These are phyloP conservation scores for Spergularia marina DNA, from an alignment of 148 eudicot genomes.

Conservation along the genomic window DNA sequence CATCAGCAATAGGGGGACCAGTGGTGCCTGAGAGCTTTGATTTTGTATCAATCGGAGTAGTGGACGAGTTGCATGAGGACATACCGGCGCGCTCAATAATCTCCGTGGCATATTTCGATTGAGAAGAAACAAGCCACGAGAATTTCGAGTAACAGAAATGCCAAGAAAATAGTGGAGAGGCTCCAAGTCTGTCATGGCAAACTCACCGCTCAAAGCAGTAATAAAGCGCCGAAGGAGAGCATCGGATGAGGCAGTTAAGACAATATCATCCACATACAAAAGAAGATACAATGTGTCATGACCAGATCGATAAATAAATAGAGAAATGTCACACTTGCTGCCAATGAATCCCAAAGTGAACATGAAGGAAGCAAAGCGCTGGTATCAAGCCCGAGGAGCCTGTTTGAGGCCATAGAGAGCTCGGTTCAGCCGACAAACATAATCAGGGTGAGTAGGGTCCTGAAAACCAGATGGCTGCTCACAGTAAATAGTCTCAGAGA, in stretches of 20 bases:
- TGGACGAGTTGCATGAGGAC: background rate
- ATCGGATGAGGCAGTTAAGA: background rate
- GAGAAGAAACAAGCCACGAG: no score
- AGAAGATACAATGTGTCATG: background rate
- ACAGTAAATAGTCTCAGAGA: background rate
- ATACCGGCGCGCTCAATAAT: background rate
- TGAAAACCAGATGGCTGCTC: conserved; percentile 12
- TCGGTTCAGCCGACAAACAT: conserved; percentile 8
- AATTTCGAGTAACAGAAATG: background rate
- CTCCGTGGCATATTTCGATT: background rate
- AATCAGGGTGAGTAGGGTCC: background rate
- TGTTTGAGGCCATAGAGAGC: conserved; percentile 16
- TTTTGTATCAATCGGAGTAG: background rate
- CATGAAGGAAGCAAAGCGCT: background rate
- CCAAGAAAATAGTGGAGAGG: background rate
- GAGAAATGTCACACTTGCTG: background rate
- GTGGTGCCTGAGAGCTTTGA: background rate
- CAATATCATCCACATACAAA: conserved; percentile 5
- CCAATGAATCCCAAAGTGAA: background rate
- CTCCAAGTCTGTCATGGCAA: background rate
- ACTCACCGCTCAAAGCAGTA: background rate
- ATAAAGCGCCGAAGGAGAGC: background rate
- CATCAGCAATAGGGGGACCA: background rate
- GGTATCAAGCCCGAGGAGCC: conserved; percentile 12
- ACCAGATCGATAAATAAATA: background rate